Percentiles rank a stretch among this genome's conserved stretches.
Evolutionary conservation across 345 rosid genomes (phyloP).

Genomic region (Streptanthus diversifolius): DNA sequence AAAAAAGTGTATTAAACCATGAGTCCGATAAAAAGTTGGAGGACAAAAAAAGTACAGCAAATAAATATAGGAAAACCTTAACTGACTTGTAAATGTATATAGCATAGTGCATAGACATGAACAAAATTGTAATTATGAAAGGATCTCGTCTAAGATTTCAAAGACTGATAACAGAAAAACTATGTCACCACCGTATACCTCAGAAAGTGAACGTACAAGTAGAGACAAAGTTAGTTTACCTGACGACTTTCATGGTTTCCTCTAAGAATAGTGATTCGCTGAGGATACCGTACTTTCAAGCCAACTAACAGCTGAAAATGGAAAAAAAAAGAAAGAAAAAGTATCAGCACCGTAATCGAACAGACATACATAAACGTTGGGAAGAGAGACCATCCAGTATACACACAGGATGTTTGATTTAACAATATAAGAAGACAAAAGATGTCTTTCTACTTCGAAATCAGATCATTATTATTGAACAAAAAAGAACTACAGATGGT

Average conservation of each 20-base stretch:
- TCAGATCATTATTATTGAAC: background rate
- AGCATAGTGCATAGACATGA: background rate
- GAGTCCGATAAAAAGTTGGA: conserved; percentile 9
- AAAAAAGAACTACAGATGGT: background rate
- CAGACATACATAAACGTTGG: background rate
- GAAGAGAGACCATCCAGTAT: background rate
- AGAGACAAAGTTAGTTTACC: conserved; percentile 37
- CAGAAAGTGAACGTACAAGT: conserved; percentile 1
- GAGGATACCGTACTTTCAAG: conserved; percentile 76
- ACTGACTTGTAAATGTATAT: background rate
- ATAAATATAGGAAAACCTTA: background rate
- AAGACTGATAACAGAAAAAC: background rate
- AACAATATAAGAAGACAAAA: background rate
- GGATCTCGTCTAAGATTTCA: background rate
- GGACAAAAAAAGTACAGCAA: background rate
- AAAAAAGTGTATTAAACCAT: conserved; percentile 25
- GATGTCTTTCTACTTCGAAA: background rate
- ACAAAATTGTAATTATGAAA: background rate
- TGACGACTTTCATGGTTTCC: conserved; percentile 94
- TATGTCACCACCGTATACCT: background rate
- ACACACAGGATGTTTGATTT: background rate
- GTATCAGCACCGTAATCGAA: conserved; percentile 6
- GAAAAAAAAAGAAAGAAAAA: background rate
- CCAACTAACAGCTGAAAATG: conserved; percentile 65
- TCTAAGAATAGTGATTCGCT: conserved; percentile 76